A percentile compares a stretch with the other conserved stretches of the same genome.
phyloP scores from a whole-genome alignment of 768 basidiomycete genomes.

The Suillus tomentosus region DNA sequence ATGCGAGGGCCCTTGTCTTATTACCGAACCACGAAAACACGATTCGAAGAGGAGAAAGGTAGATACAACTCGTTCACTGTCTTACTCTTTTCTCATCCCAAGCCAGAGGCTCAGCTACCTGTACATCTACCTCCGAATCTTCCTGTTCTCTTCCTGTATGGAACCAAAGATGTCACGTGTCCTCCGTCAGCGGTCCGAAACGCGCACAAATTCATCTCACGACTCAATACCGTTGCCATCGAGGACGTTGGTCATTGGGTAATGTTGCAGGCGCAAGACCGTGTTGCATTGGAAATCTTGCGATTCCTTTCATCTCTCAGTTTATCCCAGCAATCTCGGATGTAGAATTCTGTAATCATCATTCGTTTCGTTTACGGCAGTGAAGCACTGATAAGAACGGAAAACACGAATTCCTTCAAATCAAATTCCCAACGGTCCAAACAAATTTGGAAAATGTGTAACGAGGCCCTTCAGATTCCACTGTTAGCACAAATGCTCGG shows the following conservation, averaged over 20 bases:
- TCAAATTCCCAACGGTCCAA: not conserved
- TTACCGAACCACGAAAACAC: conserved; percentile 61
- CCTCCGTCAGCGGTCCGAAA: conserved; percentile 42
- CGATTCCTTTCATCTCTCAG: conserved; percentile 42
- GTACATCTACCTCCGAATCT: conserved; percentile 46
- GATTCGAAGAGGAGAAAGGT: conserved; percentile 68
- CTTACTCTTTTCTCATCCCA: conserved; percentile 1
- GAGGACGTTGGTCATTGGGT: conserved; percentile 70
- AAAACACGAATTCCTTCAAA: not conserved
- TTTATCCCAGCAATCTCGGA: not conserved
- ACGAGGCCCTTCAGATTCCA: not conserved
- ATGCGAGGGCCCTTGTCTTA: conserved; percentile 79
- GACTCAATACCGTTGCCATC: conserved; percentile 51
- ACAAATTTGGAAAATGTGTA: not conserved
- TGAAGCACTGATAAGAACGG: not conserved
- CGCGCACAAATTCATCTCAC: conserved; percentile 50
- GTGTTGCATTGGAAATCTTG: conserved; percentile 49
- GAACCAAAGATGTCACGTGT: conserved; percentile 55
- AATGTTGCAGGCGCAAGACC: conserved; percentile 61
- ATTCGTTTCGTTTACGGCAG: not conserved
- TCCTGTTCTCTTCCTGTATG: conserved; percentile 64
- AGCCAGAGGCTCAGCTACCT: conserved; percentile 46
- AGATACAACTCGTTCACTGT: not conserved
- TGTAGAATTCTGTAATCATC: not conserved
- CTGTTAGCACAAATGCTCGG: not conserved